Conservation (phyloP, 768 basidiomycete species). For the Panaeolus cyanescens region DNA sequence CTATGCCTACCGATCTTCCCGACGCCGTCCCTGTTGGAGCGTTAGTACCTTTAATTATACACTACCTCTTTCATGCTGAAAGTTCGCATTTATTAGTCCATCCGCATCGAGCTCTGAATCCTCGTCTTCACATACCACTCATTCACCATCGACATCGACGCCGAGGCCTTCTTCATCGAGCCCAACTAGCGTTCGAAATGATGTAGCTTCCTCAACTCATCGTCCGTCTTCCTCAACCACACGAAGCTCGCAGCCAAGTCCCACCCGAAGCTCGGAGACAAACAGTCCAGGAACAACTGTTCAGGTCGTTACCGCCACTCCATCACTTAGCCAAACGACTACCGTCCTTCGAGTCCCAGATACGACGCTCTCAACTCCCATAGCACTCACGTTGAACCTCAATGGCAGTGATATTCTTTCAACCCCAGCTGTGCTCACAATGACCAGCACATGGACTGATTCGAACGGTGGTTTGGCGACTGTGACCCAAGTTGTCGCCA, state of each 20-base stretch:
- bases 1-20: too few relatives aligned
- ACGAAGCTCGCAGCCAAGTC: conserved; percentile 7
- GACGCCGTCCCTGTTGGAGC: background rate
- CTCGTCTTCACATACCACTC: background rate
- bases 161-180: background rate
- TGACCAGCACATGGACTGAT: conserved; percentile 31
- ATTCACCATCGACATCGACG: conserved; percentile 4
- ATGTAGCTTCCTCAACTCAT: conserved; percentile 3
- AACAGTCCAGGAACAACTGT: background rate
- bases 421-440: conserved; percentile 37
- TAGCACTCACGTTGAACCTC: conserved; percentile 29
- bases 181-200: conserved; percentile 2
- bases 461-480: conserved; percentile 41
- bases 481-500: conserved; percentile 54
- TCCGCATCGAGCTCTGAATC: background rate
- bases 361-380: conserved; percentile 22
- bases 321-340: conserved; percentile 11
- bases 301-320: background rate
- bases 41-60: background rate
- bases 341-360: conserved; percentile 18
- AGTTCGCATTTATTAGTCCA: background rate
- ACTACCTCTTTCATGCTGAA: background rate
- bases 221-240: conserved; percentile 16
- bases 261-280: background rate
- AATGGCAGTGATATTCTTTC: conserved; percentile 41